Base-by-base conservation (phyloP, 225 moss, liverwort and hornwort species). In the Polytrichum formosum region DNA sequence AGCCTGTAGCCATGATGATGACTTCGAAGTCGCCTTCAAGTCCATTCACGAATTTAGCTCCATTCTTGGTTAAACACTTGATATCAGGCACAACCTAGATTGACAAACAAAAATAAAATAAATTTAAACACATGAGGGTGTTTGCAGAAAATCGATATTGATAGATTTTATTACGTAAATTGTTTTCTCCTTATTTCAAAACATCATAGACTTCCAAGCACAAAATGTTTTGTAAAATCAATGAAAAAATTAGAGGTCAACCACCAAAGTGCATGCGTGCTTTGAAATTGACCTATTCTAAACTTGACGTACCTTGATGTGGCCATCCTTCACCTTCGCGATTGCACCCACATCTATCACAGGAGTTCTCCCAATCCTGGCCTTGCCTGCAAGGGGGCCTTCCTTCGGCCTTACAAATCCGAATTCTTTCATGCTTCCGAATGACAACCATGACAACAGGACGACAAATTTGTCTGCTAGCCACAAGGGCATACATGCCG, bases 1-100 rank as follows among this genome's bases (percentile, higher is more conserved):
- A 85, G 17, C 85, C 88, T 2, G 82, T 88, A 54, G 88, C 80
- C 80, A 82, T 18, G 67, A 88, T 70, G 63, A 85, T 76, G 76
- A 72, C 80, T 2, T 83, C 88, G 17, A 80, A 88, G 0, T 30
- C 66, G 27, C 78, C 68, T 31, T 66, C 56, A 1, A 68, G 29
- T 6, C 82, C 78, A 26, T 88, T 73, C 26, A 69, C 72, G 60
- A 88, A 88, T 30, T 65, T 28, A 10, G 73, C 88, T 64, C 88
- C 85, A 9, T 0, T 23, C 21, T 60, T 25, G 19, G 80, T 80
- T 0, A 85, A 28, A 16, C 20, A 67, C 10, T 87, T 76, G 19
- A 87, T 76, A 25, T 33, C 76, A n/a, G 83, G 78, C 29, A 74
- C 10, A 35, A 83, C 76, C 81, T 81, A 56, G 23, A 72, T 70